A percentile compares a stretch with the other conserved stretches of the same genome.
phyloP scores from a whole-genome alignment of 1,284 basidiomycete species.

The Schizophyllum commune region DNA sequence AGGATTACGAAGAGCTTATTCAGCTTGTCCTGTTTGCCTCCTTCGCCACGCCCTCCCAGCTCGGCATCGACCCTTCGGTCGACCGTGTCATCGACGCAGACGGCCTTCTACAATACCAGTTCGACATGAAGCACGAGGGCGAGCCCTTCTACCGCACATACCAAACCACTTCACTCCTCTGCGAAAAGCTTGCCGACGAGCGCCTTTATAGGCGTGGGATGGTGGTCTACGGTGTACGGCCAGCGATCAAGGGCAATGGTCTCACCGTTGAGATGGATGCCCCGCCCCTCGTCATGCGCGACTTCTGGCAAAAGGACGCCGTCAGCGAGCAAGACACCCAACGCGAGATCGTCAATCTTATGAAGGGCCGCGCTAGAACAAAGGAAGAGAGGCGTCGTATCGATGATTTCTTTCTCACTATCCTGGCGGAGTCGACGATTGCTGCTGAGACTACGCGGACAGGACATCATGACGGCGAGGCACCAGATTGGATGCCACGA shows the following conservation, averaged over 20 bases:
- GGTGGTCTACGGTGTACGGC: not conserved
- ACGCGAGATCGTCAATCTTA: not conserved
- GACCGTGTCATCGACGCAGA: not conserved
- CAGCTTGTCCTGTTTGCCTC: not conserved
- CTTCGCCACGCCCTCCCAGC: not conserved
- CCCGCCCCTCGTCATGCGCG: not conserved
- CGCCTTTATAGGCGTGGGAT: not conserved
- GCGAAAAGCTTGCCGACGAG: not conserved
- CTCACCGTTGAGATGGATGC: not conserved
- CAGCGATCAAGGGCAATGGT: not conserved
- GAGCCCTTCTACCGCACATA: not conserved
- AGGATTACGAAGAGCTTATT: not conserved
- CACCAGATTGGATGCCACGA: not conserved
- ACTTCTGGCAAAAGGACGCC: not conserved
- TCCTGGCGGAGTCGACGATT: not conserved
- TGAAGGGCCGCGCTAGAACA: not conserved
- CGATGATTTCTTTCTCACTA: not conserved
- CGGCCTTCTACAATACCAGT: not conserved
- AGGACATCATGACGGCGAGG: not conserved
- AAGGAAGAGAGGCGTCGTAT: not conserved
- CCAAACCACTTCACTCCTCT: not conserved
- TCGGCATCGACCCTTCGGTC: not conserved
- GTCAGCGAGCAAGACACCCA: not conserved
- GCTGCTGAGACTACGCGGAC: not conserved
- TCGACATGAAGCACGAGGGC: not conserved